Percentiles rank a stretch among this genome's conserved stretches.
Conservation (phyloP, 257 asterid genomes). For the Solanum chaucha region DNA sequence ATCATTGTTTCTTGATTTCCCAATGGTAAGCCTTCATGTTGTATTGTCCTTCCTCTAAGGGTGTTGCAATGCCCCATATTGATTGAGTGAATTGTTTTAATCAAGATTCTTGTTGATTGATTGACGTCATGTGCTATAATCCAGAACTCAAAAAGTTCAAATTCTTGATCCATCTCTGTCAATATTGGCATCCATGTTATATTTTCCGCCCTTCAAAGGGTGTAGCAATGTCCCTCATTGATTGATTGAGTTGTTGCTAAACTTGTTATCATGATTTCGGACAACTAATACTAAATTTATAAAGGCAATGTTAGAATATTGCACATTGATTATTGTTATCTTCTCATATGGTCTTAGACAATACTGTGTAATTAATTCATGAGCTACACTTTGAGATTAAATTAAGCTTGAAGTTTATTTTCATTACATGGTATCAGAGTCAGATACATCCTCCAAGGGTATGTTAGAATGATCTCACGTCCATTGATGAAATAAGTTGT, state of each 20-base stretch:
- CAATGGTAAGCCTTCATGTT: background rate
- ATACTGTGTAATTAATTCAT: too few species aligned
- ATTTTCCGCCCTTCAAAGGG: background rate
- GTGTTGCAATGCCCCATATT: background rate
- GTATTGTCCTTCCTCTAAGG: background rate
- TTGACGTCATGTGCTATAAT: background rate
- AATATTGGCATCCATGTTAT: background rate
- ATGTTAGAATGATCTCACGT: too few species aligned
- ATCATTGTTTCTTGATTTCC: background rate
- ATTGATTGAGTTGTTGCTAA: background rate
- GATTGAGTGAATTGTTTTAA: background rate
- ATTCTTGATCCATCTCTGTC: background rate
- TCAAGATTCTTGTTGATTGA: background rate
- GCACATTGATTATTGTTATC: background rate
- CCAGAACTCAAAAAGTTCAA: background rate
- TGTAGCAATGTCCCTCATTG: background rate
- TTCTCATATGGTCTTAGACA: background rate
- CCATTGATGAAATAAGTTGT: background rate
- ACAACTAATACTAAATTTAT: background rate
- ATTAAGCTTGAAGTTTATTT: background rate
- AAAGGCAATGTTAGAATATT: background rate
- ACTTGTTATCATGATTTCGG: background rate
- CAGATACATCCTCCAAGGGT: too few species aligned
- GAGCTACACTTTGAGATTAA: background rate
- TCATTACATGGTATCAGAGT: background rate